phyloP scores from a whole-genome alignment of 2,329 filamentous ascomycete genomes.

The Tolypocladium tropicale region DNA sequence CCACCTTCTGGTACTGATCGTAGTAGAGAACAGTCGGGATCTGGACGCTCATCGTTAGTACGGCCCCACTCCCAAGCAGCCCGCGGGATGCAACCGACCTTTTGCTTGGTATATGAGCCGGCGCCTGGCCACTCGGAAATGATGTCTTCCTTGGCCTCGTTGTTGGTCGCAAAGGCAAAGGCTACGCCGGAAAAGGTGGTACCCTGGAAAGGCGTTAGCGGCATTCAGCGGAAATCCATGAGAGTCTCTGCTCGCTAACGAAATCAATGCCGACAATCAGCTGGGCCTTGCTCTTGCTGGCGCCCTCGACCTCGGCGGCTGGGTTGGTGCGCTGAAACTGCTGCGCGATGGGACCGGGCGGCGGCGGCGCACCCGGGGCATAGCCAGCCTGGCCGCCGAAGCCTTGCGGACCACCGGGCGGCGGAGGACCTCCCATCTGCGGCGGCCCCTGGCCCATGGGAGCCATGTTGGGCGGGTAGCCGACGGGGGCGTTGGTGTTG shows the following conservation, averaged over 20 bases:
- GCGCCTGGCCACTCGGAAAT: constrained; percentile 98
- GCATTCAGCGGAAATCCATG: neutral
- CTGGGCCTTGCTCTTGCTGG: constrained; percentile 85
- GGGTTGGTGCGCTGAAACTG: constrained; percentile 34
- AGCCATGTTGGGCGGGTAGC: constrained; percentile 48
- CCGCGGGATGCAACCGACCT: constrained; percentile 43
- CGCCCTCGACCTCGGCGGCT: constrained; percentile 72
- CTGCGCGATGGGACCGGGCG: constrained; percentile 26
- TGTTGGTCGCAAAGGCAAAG: constrained; percentile 94
- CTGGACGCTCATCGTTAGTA: constrained; percentile 32
- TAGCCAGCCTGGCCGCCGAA: constrained; percentile 36
- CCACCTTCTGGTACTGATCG: constrained; percentile 97
- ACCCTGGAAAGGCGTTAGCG: constrained; percentile 43
- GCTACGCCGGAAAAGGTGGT: constrained; percentile 98
- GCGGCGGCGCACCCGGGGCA: constrained; percentile 32
- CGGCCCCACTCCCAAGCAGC: neutral
- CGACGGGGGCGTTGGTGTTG: constrained; percentile 51
- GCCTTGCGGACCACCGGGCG: constrained; percentile 36
- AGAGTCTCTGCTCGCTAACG: constrained; percentile 40
- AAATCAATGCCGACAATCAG: constrained; percentile 99
- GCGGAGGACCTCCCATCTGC: constrained; percentile 21
- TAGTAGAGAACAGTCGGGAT: constrained; percentile 99
- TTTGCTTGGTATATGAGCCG: constrained; percentile 96
- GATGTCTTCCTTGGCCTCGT: constrained; percentile 95
- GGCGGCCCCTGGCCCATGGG: constrained; percentile 32